Evolutionary conservation across 148 eudicot species (phyloP).

Genomic region (Arbutus unedo): DNA sequence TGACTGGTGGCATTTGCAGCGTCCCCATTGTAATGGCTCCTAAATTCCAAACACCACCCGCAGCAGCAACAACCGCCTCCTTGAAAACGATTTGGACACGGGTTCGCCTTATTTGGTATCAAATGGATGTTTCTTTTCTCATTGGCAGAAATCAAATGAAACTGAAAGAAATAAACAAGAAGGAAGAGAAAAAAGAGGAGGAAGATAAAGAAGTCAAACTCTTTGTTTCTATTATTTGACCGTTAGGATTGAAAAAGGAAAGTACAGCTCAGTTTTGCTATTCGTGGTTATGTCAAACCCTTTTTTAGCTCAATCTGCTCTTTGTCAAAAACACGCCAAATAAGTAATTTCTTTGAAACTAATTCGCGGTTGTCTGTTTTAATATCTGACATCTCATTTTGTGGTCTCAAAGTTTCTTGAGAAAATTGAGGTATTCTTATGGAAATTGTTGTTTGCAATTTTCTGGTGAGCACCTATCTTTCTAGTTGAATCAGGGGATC

Average conservation of each 20-base stretch:
- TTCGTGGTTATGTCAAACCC: background rate
- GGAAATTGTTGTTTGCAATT: background rate
- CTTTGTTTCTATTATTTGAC: background rate
- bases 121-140: background rate
- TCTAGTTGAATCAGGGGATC: background rate
- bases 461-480: background rate
- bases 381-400: background rate
- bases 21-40: background rate
- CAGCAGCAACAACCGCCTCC: background rate
- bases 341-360: background rate
- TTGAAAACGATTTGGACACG: background rate
- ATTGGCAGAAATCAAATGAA: background rate
- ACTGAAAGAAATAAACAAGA: background rate
- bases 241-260: background rate
- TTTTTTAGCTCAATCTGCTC: background rate
- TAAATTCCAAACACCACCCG: background rate
- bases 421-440: background rate
- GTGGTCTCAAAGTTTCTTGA: background rate
- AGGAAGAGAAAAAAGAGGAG: background rate
- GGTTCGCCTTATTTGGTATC: background rate
- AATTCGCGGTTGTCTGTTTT: no score
- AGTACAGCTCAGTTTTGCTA: background rate
- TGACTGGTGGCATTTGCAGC: slow-evolving; percentile 10
- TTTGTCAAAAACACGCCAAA: background rate
- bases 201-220: background rate